Conservation (phyloP, 208 protist genomes). For the Tritrichomonas musculus region DNA sequence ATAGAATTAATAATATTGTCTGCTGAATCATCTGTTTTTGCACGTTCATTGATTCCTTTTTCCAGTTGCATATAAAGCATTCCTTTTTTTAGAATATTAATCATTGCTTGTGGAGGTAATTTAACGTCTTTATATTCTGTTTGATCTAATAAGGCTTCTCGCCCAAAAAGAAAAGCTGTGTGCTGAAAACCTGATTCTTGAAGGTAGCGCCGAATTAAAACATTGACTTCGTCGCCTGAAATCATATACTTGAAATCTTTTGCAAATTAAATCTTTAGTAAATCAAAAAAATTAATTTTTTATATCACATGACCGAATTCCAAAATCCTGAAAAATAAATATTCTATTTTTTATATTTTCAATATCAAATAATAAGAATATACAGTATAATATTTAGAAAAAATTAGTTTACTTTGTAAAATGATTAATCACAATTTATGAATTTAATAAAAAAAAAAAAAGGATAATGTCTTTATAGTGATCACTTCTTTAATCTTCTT, state of each 20-base stretch:
- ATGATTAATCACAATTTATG: too few relatives aligned
- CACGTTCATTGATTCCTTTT: neutral
- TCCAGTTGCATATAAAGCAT: neutral
- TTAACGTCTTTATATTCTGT: neutral
- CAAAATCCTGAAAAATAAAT: too few relatives aligned
- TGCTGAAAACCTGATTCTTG: slow-evolving; percentile 61
- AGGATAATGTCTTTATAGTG: too few relatives aligned
- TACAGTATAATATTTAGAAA: too few relatives aligned
- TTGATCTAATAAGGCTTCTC: neutral
- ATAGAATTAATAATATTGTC: neutral
- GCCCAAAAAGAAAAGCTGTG: neutral
- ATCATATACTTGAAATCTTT: slow-evolving; percentile 33
- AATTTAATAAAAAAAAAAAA: too few relatives aligned
- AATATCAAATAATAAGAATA: too few relatives aligned
- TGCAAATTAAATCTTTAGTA: neutral
- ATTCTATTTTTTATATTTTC: too few relatives aligned
- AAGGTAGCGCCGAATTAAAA: slow-evolving; percentile 73
- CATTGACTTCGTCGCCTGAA: slow-evolving; percentile 74
- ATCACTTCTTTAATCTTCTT: too few relatives aligned
- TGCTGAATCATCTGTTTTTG: neutral
- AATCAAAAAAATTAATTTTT: neutral
- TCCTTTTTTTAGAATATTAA: neutral
- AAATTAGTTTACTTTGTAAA: too few relatives aligned
- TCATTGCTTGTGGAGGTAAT: neutral
- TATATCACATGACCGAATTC: too few relatives aligned